A percentile compares a stretch with the other conserved stretches of the same genome.
Conservation (phyloP, 768 basidiomycete species). For the Mycena rosella region DNA sequence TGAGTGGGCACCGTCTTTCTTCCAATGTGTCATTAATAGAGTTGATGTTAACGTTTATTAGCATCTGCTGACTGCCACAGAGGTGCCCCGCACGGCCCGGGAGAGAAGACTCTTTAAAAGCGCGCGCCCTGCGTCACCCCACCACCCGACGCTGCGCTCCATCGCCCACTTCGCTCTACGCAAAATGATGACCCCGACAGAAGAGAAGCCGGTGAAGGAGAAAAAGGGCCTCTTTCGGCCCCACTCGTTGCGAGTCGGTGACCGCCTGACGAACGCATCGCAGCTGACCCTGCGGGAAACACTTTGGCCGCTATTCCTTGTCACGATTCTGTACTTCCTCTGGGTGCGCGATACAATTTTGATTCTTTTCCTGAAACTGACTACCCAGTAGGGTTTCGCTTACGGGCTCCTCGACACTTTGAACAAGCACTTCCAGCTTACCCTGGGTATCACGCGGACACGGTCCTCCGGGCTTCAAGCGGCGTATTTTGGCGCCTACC, state of each 20-base stretch:
- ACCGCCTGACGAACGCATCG: conserved; percentile 49
- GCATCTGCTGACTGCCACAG: not conserved
- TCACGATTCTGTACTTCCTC: conserved; percentile 52
- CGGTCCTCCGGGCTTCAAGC: conserved; percentile 52
- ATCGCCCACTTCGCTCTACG: not conserved
- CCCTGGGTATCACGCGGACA: conserved; percentile 48
- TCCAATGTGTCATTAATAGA: too few relatives aligned
- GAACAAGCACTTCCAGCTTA: conserved; percentile 52
- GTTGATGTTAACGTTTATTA: too few relatives aligned
- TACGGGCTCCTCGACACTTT: conserved; percentile 51
- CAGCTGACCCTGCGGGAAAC: conserved; percentile 48
- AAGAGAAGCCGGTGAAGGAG: conserved; percentile 14
- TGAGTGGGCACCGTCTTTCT: too few relatives aligned
- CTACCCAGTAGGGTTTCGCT: conserved; percentile 45
- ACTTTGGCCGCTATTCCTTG: conserved; percentile 49
- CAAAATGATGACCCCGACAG: conserved; percentile 29
- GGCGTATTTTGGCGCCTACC: conserved; percentile 52
- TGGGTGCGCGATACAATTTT: conserved; percentile 42
- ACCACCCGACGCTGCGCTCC: conserved; percentile 4
- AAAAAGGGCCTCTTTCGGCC: conserved; percentile 23
- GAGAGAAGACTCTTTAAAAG: conserved; percentile 8
- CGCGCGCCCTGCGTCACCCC: not conserved
- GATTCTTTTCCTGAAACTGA: not conserved
- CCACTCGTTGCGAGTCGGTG: conserved; percentile 49
- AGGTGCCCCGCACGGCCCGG: conserved; percentile 6